A percentile compares a stretch with the other conserved stretches of the same genome.
These are phyloP conservation scores for Stemphylium beticola DNA, from an alignment of 2,329 filamentous ascomycete genomes.

Conservation along the genomic window DNA sequence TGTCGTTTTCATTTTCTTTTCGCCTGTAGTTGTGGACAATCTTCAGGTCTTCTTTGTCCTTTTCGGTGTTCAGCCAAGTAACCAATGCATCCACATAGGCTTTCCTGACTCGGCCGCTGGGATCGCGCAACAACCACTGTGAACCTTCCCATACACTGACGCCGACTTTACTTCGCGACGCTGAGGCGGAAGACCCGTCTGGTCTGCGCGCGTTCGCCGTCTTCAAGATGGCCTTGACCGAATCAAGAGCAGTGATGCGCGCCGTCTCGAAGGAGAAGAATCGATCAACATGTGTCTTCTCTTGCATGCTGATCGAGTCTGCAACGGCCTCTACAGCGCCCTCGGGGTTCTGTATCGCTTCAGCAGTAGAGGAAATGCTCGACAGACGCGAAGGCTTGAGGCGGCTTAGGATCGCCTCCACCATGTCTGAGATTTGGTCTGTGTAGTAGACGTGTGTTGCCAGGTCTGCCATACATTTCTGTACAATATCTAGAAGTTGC, in stretches of 20 bases:
- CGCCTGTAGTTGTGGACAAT: constrained; percentile 63
- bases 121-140: constrained; percentile 86
- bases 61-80: constrained; percentile 85
- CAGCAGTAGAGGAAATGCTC: constrained; percentile 52
- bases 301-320: constrained; percentile 57
- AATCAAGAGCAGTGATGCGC: constrained; percentile 70
- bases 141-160: constrained; percentile 95
- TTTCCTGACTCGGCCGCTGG: constrained; percentile 76
- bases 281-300: constrained; percentile 60
- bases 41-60: constrained; percentile 68
- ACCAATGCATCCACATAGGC: constrained; percentile 84
- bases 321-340: constrained; percentile 57
- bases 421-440: constrained; percentile 95
- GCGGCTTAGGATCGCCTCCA: constrained; percentile 76
- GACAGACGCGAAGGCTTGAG: constrained; percentile 69
- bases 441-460: constrained; percentile 97
- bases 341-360: constrained; percentile 59
- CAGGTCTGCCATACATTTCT: constrained; percentile 85
- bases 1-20: constrained; percentile 52
- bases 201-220: constrained; percentile 70
- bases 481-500: constrained; percentile 72
- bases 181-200: constrained; percentile 54
- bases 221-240: constrained; percentile 80
- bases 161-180: constrained; percentile 76
- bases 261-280: constrained; percentile 70